Percentiles rank a stretch among this genome's conserved stretches.
phyloP scores from a whole-genome alignment of 805 yeast species.

The Groenewaldozyma salmanticensis region DNA sequence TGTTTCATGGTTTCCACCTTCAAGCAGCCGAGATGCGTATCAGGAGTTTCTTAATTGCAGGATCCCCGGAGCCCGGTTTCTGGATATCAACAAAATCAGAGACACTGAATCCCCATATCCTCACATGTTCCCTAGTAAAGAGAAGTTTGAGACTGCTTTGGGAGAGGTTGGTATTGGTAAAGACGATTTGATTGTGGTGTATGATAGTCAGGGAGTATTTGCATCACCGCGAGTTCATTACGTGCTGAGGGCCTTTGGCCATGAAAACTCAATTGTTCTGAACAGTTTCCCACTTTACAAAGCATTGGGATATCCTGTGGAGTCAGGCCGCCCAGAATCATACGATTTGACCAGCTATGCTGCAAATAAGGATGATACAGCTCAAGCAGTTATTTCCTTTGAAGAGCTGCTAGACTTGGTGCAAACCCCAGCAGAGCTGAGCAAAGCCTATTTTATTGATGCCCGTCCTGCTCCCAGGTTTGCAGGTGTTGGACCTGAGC shows the following conservation, averaged over 20 bases:
- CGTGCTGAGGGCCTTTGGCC: constrained; percentile 78
- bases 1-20: constrained; percentile 90
- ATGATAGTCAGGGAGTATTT: constrained; percentile 78
- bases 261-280: constrained; percentile 54
- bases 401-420: constrained; percentile 60
- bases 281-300: constrained; percentile 57
- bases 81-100: constrained; percentile 66
- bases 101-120: constrained; percentile 60
- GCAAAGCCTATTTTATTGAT: constrained; percentile 42
- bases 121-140: constrained; percentile 74
- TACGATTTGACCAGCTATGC: constrained; percentile 17
- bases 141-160: constrained; percentile 42
- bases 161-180: constrained; percentile 21
- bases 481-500: constrained; percentile 76
- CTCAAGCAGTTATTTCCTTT: constrained; percentile 49
- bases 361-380: constrained; percentile 27
- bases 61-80: constrained; percentile 56
- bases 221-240: constrained; percentile 92
- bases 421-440: constrained; percentile 29
- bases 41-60: constrained; percentile 44
- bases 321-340: constrained; percentile 22
- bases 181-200: constrained; percentile 60
- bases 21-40: constrained; percentile 47
- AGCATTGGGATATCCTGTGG: constrained; percentile 35
- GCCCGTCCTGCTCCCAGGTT: constrained; percentile 74